phyloP scores from a whole-genome alignment of 2,329 filamentous ascomycete genomes.

The Cadophora gregata region DNA sequence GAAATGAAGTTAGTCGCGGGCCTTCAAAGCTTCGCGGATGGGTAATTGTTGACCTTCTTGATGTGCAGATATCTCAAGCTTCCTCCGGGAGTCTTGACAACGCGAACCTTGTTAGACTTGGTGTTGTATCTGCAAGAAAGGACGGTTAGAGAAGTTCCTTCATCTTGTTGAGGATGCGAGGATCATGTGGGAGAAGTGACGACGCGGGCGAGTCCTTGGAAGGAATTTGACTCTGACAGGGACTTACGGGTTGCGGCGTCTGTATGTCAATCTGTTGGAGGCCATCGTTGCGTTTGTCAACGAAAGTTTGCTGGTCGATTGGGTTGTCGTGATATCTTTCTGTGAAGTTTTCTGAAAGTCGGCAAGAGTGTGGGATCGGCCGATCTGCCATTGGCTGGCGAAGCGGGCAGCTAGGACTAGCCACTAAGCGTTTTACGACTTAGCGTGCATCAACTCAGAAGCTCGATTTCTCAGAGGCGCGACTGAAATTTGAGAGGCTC shows the following conservation, averaged over 20 bases:
- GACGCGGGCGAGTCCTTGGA: background rate
- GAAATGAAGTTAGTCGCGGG: background rate
- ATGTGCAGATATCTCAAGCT: conserved; percentile 96
- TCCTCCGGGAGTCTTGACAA: conserved; percentile 96
- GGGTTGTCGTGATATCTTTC: conserved; percentile 21
- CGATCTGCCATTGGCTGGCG: conserved; percentile 5
- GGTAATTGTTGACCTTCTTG: conserved; percentile 72
- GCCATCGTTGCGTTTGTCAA: conserved; percentile 53
- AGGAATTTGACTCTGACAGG: background rate
- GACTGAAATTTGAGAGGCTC: background rate
- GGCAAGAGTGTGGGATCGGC: background rate
- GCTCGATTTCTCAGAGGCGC: background rate
- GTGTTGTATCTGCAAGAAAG: conserved; percentile 86
- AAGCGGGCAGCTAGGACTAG: background rate
- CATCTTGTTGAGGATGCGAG: background rate
- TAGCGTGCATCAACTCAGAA: background rate
- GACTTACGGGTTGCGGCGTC: conserved; percentile 79
- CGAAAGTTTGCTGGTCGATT: conserved; percentile 29
- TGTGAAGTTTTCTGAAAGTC: conserved; percentile 24
- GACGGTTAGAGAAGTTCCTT: conserved; percentile 9
- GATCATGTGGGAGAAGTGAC: background rate
- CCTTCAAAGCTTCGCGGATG: background rate
- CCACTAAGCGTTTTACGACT: background rate
- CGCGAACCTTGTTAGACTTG: conserved; percentile 93
- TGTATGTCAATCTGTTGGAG: conserved; percentile 55